Evolutionary conservation across 768 basidiomycete genomes (phyloP).

Genomic region (Suillus placidus): DNA sequence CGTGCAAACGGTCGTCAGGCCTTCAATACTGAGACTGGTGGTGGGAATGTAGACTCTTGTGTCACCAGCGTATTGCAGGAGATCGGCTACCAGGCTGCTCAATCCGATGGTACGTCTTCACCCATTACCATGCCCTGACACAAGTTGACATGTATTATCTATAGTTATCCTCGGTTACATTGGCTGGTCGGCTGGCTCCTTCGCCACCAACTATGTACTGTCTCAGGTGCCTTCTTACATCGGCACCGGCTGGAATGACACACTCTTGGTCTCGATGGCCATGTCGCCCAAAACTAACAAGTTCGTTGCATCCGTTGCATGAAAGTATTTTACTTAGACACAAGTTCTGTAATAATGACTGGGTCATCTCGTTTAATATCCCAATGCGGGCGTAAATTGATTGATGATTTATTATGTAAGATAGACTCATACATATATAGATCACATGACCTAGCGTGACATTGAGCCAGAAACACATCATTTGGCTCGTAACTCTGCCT

Average conservation of each 20-base stretch:
- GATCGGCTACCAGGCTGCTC: constrained; percentile 47
- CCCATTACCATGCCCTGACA: neutral
- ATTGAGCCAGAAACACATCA: neutral
- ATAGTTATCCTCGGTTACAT: constrained; percentile 56
- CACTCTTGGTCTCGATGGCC: constrained; percentile 39
- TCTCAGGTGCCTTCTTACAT: constrained; percentile 35
- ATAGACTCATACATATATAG: no score
- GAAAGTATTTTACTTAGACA: neutral
- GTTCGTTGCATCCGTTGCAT: constrained; percentile 15
- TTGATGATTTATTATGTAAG: no score
- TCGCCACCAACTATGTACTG: constrained; percentile 40
- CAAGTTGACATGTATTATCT: neutral
- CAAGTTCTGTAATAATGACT: neutral
- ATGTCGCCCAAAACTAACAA: constrained; percentile 22
- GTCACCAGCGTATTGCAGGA: constrained; percentile 47
- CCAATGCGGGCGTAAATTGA: neutral
- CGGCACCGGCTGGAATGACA: constrained; percentile 39
- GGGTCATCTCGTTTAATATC: neutral
- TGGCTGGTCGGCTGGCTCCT: constrained; percentile 64
- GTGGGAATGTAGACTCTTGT: constrained; percentile 54
- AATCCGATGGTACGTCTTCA: constrained; percentile 47
- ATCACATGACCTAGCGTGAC: neutral
- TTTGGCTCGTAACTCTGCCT: neutral
- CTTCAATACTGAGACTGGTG: constrained; percentile 63
- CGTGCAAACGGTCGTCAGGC: constrained; percentile 53